These are phyloP conservation scores for Scenedesmus sp. DNA, from an alignment of 163 green algal species.

Conservation along the genomic window DNA sequence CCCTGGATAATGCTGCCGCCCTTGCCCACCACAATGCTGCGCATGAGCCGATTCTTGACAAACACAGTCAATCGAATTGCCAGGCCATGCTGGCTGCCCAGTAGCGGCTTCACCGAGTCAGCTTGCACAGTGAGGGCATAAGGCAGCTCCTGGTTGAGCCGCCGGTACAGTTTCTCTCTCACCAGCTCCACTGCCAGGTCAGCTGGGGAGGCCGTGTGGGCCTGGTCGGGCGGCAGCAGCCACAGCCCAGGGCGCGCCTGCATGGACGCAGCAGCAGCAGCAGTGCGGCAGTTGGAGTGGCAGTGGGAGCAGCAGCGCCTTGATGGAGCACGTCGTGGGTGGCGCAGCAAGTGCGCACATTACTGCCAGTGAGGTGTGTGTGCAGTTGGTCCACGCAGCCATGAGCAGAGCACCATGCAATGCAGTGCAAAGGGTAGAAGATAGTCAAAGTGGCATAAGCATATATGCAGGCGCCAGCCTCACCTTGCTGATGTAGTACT, in stretches of 20 bases:
- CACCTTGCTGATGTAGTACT: constrained; percentile 48
- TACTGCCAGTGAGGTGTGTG: neutral
- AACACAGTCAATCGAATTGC: constrained; percentile 16
- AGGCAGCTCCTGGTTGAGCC: constrained; percentile 56
- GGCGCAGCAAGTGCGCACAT: no score
- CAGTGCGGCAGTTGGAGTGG: neutral
- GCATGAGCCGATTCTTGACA: constrained; percentile 26
- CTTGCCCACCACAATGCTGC: constrained; percentile 48
- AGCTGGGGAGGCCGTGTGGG: constrained; percentile 14
- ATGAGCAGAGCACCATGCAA: neutral
- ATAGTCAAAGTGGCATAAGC: neutral
- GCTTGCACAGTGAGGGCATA: constrained; percentile 31
- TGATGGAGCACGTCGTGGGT: no score
- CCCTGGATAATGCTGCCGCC: constrained; percentile 46
- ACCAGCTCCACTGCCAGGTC: constrained; percentile 54
- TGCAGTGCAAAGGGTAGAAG: neutral
- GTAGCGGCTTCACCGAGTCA: neutral
- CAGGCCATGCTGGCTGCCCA: neutral
- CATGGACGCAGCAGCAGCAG: neutral
- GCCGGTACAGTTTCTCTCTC: constrained; percentile 54
- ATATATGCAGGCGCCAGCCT: neutral
- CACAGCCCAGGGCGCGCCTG: constrained; percentile 25
- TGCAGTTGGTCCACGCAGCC: neutral
- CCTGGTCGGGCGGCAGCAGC: constrained; percentile 40
- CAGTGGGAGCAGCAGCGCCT: neutral